Evolutionary conservation across 2,329 filamentous ascomycete species (phyloP).

Genomic region (Pseudopyricularia cyperi): DNA sequence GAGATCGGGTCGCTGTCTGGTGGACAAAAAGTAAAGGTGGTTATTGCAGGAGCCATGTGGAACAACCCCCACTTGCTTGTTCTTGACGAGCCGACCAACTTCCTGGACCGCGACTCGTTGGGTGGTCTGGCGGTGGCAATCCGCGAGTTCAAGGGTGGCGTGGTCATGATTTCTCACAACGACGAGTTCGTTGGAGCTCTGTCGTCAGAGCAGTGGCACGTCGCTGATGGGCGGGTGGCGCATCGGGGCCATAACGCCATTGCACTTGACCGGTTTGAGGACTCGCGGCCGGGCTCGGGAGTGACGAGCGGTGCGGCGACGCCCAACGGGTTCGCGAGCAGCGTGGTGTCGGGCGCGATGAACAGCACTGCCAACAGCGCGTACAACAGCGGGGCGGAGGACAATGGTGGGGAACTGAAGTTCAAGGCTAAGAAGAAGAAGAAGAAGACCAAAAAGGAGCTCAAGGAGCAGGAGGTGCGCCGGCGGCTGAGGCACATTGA

Average conservation of each 20-base stretch:
- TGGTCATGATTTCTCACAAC: conserved; percentile 99
- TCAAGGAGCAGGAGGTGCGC: conserved; percentile 85
- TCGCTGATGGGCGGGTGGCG: conserved; percentile 75
- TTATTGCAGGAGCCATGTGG: conserved; percentile 93
- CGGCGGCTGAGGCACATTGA: conserved; percentile 75
- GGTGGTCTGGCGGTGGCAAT: conserved; percentile 96
- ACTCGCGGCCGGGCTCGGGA: conserved; percentile 47
- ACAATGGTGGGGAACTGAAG: conserved; percentile 54
- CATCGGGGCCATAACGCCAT: conserved; percentile 69
- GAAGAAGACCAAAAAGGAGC: conserved; percentile 94
- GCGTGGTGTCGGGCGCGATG: conserved; percentile 39
- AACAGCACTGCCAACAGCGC: conserved; percentile 48
- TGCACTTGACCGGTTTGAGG: conserved; percentile 75
- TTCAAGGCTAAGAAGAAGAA: conserved; percentile 91
- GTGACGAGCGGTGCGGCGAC: conserved; percentile 14
- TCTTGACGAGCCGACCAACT: conserved; percentile 97
- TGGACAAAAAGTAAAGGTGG: conserved; percentile 98
- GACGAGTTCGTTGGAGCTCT: conserved; percentile 96
- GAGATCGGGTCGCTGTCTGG: conserved; percentile 92
- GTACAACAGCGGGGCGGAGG: conserved; percentile 74
- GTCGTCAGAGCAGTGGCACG: conserved; percentile 92
- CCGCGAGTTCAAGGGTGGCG: conserved; percentile 93
- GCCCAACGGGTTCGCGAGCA: conserved; percentile 35
- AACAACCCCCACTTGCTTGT: conserved; percentile 97
- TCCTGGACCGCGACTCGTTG: conserved; percentile 94